Evolutionary conservation across 768 basidiomycete species (phyloP).

Genomic region (Russula compacta): DNA sequence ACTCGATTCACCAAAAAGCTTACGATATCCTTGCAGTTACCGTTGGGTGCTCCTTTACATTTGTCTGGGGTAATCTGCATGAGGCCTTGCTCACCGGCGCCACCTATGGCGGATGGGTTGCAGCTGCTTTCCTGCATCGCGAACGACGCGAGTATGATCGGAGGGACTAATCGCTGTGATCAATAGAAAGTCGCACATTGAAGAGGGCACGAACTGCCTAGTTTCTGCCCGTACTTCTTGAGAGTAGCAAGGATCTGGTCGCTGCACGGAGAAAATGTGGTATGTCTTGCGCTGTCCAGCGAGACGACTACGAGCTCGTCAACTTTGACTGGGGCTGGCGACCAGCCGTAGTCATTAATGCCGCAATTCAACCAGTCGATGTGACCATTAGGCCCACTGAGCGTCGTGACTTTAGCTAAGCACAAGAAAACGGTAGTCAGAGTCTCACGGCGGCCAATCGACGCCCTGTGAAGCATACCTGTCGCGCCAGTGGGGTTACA

Average conservation of each 20-base stretch:
- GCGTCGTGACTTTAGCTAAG: constrained; percentile 40
- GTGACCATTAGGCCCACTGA: constrained; percentile 59
- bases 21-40: constrained; percentile 35
- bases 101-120: constrained; percentile 56
- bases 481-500: constrained; percentile 7
- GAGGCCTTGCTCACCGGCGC: constrained; percentile 74
- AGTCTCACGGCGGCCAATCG: neutral
- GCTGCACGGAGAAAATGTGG: constrained; percentile 54
- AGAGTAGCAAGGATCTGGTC: constrained; percentile 45
- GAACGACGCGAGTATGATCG: constrained; percentile 76
- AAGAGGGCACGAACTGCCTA: constrained; percentile 29
- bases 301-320: constrained; percentile 41
- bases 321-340: constrained; percentile 52
- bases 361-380: constrained; percentile 78
- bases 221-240: constrained; percentile 44
- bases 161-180: constrained; percentile 38
- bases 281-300: constrained; percentile 38
- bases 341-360: constrained; percentile 53
- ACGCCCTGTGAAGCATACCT: neutral
- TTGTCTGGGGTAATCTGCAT: constrained; percentile 83
- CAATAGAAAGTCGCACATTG: neutral
- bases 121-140: constrained; percentile 86
- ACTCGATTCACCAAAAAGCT: constrained; percentile 9
- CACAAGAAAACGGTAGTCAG: neutral
- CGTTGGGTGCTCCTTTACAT: constrained; percentile 46